Base-by-base conservation (phyloP, 208 protist species). In the Herpetomonas tarakana region DNA sequence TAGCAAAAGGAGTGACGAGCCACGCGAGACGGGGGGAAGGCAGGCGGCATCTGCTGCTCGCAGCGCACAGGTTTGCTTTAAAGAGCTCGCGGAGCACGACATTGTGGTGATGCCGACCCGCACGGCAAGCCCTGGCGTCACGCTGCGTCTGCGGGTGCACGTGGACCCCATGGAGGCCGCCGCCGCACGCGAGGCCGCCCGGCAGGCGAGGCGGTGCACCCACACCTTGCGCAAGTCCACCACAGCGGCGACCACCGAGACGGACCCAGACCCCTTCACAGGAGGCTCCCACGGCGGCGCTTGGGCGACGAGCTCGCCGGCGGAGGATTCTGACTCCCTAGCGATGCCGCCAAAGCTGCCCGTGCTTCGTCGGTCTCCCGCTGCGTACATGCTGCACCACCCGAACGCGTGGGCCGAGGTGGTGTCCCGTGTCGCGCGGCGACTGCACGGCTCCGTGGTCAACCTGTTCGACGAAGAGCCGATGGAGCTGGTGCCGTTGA, bases 21-120 rank as follows among this genome's bases (percentile, higher is more conserved):
- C 35, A 41, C 9, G 6, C 9, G 35, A 18, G 35, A 41, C 14
- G 35, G n/a, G n/a, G n/a, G n/a, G n/a, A n/a, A n/a, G n/a, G n/a
- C n/a, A n/a, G n/a, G n/a, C n/a, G n/a, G n/a, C n/a, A n/a, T n/a
- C n/a, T n/a, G n/a, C n/a, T n/a, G 6, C 35, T 6, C 35, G 35
- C 35, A 41, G 9, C 35, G 14, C 9, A 6, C 35, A 41, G 19
- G 35, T 41, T 6, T 3, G 21, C 51, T 38, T 29, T 22, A 7
- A 39, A 2, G 38, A 19, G 11, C 30, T 84, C 16, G 54, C 70
- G 0, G 83, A 88, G 39, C 75, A 81, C 45, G 81, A 93, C 52
- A 44, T 81, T 14, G 87, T 93, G 3, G 56, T 88, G 6, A 93
- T 93, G 87, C 83, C 83, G 0, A 66, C 65, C 6, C 49, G 56